phyloP scores from a whole-genome alignment of 805 yeast species.

The Hanseniaspora taiwanica region DNA sequence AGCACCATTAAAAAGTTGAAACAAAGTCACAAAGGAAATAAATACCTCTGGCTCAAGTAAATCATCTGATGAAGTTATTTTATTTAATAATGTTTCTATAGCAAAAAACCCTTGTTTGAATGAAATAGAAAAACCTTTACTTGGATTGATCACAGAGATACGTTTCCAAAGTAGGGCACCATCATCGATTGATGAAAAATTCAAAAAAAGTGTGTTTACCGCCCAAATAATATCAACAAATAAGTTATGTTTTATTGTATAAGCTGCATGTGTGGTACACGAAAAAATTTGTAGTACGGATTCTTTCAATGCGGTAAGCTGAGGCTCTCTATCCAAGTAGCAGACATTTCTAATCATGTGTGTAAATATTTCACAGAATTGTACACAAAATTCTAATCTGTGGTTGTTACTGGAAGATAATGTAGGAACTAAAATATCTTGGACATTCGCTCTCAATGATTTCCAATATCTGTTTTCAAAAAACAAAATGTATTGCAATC shows the following conservation, averaged over 20 bases:
- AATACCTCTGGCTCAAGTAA: slow-evolving; percentile 28
- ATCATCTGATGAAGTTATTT: slow-evolving; percentile 19
- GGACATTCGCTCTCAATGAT: slow-evolving; percentile 33
- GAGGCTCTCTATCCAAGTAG: slow-evolving; percentile 79
- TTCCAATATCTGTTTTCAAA: slow-evolving; percentile 51
- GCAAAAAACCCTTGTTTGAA: slow-evolving; percentile 25
- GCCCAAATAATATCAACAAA: slow-evolving; percentile 37
- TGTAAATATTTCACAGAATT: slow-evolving; percentile 42
- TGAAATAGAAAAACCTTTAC: slow-evolving; percentile 23
- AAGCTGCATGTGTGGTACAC: slow-evolving; percentile 65
- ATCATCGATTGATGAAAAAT: slow-evolving; percentile 26
- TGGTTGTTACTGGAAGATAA: slow-evolving; percentile 36
- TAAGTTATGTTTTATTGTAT: slow-evolving; percentile 27
- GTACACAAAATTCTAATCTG: slow-evolving; percentile 38
- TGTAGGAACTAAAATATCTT: slow-evolving; percentile 39
- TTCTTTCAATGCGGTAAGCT: slow-evolving; percentile 56
- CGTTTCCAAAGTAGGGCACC: slow-evolving; percentile 25
- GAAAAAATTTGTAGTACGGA: slow-evolving; percentile 81
- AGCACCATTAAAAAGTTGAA: slow-evolving; percentile 44
- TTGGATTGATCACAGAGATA: slow-evolving; percentile 21
- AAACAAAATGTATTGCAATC: slow-evolving; percentile 44
- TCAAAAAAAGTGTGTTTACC: slow-evolving; percentile 30
- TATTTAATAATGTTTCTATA: slow-evolving; percentile 24
- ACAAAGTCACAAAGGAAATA: slow-evolving; percentile 30
- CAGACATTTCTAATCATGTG: slow-evolving; percentile 35